Base-by-base conservation (phyloP, 129 eudicot genomes). In the Glebionis coronaria region DNA sequence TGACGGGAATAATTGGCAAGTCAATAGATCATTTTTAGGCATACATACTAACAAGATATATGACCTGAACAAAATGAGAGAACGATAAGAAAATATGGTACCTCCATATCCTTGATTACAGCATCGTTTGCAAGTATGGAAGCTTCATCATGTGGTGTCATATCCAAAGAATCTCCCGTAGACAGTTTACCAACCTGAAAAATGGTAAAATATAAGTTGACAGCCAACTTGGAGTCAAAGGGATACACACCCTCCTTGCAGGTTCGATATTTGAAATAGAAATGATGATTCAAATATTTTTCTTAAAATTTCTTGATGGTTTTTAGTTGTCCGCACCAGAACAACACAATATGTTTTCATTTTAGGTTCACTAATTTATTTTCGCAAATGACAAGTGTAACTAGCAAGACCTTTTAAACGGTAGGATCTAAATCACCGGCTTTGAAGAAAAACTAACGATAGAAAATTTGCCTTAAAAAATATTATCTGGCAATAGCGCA, bases 61-160 rank as follows among this genome's bases (percentile, higher is more conserved):
- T 28, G 35, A 28, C 4, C 35, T 28, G 35, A 28, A 28, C 4
- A 28, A 28, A 28, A 28, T 28, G 35, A 28, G 4, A 28, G 35
- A 28, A 28, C 35, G 35, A 28, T 28, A 28, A 60, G 18, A 18
- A 45, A 35, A 67, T 16, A 61, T 8, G 10, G 69, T 89, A 94
- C n/a, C n/a, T n/a, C n/a, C n/a, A n/a, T n/a, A n/a, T n/a, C n/a
- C n/a, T n/a, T n/a, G n/a, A n/a, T n/a, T 15, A 86, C 77, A 51
- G 99, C 99, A 45, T 84, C 97, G 76, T 94, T 94, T 61, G 92
- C 92, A 46, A 82, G 63, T 53, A 94, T 89, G 54, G 81, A 72
- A 49, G 82, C 84, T 79, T 86, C 97, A 81, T 94, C 99, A 16
- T 82, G 86, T 68, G 99, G 82, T 44, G 82, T 76, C 90, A 87